These are phyloP conservation scores for Candida succiphila DNA, from an alignment of 805 yeast species.

Conservation along the genomic window DNA sequence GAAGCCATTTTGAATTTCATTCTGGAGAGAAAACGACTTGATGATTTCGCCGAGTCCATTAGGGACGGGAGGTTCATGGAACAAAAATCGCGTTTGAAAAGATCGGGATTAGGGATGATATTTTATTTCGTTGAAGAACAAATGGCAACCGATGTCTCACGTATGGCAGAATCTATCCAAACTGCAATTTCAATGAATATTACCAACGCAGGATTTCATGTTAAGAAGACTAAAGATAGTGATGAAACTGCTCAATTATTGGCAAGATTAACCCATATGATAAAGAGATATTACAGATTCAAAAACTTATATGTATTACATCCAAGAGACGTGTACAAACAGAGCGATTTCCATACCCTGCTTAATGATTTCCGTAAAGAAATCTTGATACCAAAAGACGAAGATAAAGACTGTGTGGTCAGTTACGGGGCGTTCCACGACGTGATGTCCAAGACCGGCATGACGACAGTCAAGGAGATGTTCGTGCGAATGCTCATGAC, in stretches of 20 bases:
- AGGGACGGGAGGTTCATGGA: conserved; percentile 84
- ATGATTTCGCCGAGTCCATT: conserved; percentile 75
- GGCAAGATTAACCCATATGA: conserved; percentile 33
- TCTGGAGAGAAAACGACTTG: conserved; percentile 84
- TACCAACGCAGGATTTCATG: conserved; percentile 53
- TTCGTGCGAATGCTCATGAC: conserved; percentile 72
- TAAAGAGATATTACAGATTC: conserved; percentile 28
- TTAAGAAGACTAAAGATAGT: conserved; percentile 58
- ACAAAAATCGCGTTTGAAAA: conserved; percentile 68
- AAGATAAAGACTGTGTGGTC: conserved; percentile 30
- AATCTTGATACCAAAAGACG: conserved; percentile 4
- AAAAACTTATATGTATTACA: conserved; percentile 37
- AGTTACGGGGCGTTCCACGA: conserved; percentile 49
- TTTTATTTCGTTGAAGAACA: conserved; percentile 78
- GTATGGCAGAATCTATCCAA: conserved; percentile 55
- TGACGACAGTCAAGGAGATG: conserved; percentile 66
- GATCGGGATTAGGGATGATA: conserved; percentile 57
- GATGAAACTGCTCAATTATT: conserved; percentile 67
- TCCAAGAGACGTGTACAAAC: conserved; percentile 40
- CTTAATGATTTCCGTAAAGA: conserved; percentile 30
- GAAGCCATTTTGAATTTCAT: conserved; percentile 71
- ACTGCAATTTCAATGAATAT: conserved; percentile 69
- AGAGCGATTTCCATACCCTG: conserved; percentile 34
- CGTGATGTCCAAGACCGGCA: conserved; percentile 57
- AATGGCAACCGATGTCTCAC: conserved; percentile 30